A percentile compares a stretch with the other conserved stretches of the same genome.
These are phyloP conservation scores for Globisporangium recalcitrans DNA, from an alignment of 352 stramenopile genomes.

Conservation along the genomic window DNA sequence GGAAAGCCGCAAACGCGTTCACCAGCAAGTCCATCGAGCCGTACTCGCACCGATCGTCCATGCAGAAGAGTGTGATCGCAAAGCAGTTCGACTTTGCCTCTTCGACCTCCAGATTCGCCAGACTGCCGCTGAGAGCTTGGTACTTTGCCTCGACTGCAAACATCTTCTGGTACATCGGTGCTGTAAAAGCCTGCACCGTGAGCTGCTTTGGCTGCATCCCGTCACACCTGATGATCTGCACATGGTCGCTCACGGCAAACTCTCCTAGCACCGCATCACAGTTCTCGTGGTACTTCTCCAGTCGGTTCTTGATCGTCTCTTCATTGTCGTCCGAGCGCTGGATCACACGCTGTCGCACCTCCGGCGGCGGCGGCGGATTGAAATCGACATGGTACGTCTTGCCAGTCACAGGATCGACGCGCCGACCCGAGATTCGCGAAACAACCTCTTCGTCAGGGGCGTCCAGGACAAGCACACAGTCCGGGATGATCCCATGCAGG, in stretches of 20 bases:
- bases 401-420: constrained; percentile 90
- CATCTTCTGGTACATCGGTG: constrained; percentile 43
- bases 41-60: constrained; percentile 41
- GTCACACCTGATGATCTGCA: constrained; percentile 58
- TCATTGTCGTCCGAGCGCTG: constrained; percentile 92
- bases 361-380: constrained; percentile 78
- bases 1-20: constrained; percentile 49
- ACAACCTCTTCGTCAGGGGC: constrained; percentile 93
- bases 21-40: constrained; percentile 38
- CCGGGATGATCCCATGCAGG: constrained; percentile 63
- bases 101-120: constrained; percentile 27
- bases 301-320: constrained; percentile 84
- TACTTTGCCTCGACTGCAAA: constrained; percentile 30
- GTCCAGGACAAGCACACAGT: constrained; percentile 91
- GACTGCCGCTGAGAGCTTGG: constrained; percentile 19
- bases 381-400: constrained; percentile 96
- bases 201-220: constrained; percentile 37
- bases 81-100: constrained; percentile 55
- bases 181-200: constrained; percentile 44
- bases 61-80: constrained; percentile 58
- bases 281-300: constrained; percentile 82
- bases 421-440: constrained; percentile 93
- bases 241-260: constrained; percentile 28
- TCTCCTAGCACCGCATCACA: constrained; percentile 37
- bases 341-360: constrained; percentile 57